Evolutionary conservation across 2,329 filamentous ascomycete genomes (phyloP).

Genomic region (Plenodomus tracheiphilus): DNA sequence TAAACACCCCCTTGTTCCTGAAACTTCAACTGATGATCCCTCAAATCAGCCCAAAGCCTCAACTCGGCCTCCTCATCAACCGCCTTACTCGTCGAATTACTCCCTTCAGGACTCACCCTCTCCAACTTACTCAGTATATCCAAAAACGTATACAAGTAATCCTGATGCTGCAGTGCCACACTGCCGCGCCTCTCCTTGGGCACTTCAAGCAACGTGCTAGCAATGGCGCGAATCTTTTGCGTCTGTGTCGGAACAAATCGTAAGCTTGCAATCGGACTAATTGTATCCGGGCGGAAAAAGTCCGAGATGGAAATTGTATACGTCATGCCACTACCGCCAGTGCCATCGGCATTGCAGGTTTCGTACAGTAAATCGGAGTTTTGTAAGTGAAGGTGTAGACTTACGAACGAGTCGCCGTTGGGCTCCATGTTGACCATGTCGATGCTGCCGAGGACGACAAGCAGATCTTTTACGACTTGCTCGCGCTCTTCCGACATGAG

Average conservation of each 20-base stretch:
- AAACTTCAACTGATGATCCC: constrained; percentile 76
- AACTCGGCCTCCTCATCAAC: constrained; percentile 75
- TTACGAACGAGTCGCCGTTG: constrained; percentile 66
- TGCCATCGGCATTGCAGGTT: constrained; percentile 4
- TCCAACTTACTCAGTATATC: constrained; percentile 76
- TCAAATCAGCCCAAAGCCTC: constrained; percentile 74
- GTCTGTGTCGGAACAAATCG: constrained; percentile 54
- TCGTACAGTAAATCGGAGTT: constrained; percentile 15
- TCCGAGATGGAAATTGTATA: constrained; percentile 4
- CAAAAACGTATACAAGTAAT: constrained; percentile 72
- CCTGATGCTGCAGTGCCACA: constrained; percentile 64
- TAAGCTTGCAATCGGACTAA: constrained; percentile 30
- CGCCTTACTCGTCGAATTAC: constrained; percentile 37
- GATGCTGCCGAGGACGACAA: constrained; percentile 74
- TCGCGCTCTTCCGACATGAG: constrained; percentile 77
- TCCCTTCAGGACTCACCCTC: constrained; percentile 56
- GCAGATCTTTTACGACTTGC: constrained; percentile 77
- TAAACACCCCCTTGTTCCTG: constrained; percentile 65
- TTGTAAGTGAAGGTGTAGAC: constrained; percentile 33
- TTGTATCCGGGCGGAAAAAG: constrained; percentile 8
- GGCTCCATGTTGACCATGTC: constrained; percentile 84
- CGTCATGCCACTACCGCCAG: constrained; percentile 7
- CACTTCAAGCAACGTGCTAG: constrained; percentile 73
- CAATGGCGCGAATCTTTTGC: constrained; percentile 82
- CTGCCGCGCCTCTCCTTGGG: constrained; percentile 58